Conservation (phyloP, 108 stramenopile genomes). For the Skeletonema grethae region DNA sequence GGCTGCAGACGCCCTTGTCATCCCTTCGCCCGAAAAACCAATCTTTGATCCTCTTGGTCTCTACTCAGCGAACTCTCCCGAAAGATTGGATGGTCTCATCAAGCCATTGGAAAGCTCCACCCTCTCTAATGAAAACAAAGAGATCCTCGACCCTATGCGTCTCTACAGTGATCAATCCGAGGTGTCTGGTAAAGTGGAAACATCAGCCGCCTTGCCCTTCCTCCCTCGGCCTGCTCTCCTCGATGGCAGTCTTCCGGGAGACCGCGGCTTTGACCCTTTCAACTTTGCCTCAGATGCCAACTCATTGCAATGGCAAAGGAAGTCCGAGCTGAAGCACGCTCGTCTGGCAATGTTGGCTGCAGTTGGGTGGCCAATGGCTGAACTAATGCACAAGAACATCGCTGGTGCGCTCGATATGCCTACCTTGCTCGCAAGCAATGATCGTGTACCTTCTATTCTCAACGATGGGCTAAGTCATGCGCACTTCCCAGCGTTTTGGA, state of each 20-base stretch:
- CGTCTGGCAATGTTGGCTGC: conserved; percentile 71
- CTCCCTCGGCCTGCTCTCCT: conserved; percentile 46
- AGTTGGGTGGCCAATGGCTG: conserved; percentile 75
- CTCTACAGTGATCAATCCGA: conserved; percentile 25
- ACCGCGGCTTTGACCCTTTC: conserved; percentile 62
- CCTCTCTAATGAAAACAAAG: background rate
- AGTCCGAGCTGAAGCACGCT: conserved; percentile 57
- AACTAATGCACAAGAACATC: conserved; percentile 59
- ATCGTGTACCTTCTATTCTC: conserved; percentile 68
- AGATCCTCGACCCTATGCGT: conserved; percentile 23
- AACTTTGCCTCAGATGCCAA: conserved; percentile 25
- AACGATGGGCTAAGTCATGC: conserved; percentile 71
- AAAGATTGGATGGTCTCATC: conserved; percentile 14
- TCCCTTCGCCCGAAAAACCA: background rate
- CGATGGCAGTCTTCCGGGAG: conserved; percentile 52
- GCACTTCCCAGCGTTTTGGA: conserved; percentile 65
- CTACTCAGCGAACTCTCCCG: conserved; percentile 37
- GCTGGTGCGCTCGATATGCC: conserved; percentile 31
- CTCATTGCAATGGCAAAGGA: conserved; percentile 31
- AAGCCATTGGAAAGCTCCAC: conserved; percentile 1
- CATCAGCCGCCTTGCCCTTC: conserved; percentile 37
- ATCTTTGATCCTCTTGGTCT: conserved; percentile 80
- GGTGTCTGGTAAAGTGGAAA: conserved; percentile 15
- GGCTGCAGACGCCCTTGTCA: background rate
- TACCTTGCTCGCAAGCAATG: conserved; percentile 39